Evolutionary conservation across 2,329 filamentous ascomycete genomes (phyloP), one percentile per base, ranked within the genome.

Genomic region (Claviceps arundinis): DNA sequence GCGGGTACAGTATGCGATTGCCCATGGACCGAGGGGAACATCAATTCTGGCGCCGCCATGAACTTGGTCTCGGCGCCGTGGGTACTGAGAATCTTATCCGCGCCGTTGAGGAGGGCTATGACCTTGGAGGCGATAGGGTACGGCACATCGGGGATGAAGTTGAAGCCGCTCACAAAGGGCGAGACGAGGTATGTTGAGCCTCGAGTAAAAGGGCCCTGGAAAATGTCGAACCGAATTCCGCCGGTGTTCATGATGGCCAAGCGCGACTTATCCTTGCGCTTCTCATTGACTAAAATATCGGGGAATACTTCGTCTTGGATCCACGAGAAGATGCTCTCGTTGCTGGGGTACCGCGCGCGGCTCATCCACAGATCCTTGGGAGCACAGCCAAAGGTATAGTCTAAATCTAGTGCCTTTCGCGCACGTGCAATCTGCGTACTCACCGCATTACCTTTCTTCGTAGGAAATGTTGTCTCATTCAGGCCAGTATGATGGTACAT

Each of bases 211-310:
- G 84, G 74, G 0, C 93, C 93, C 65, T 91, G 82, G 74, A 96
- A 95, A 55, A 98, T 87, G 65, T 98, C 93, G 66, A 97, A 98
- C 45, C 93, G 86, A 58, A 98, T 82, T 3, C 87, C 87, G 26
- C 93, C 93, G 0, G 88, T 95, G 68, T 98, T 98, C 52, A 87
- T 75, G 49, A 97, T 80, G 34, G 84, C 82, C 11, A 97, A 70
- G 6, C 80, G 77, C 9, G 89, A 76, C 42, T 77, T 74, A 52
- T 82, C 74, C 24, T 75, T 72, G 4, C 84, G 75, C 37, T 74
- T 69, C 42, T 77, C 63, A 52, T 80, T 81, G 52, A 71, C 69
- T 37, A 89, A 69, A 2, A 84, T 70, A 44, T 78, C 78, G 0
- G 89, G 87, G 1, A 97, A 72, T 0, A 96, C 80, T 52, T 87